Evolutionary conservation across 73 alveolate genomes (phyloP).

Genomic region (Paramecium primaurelia): DNA sequence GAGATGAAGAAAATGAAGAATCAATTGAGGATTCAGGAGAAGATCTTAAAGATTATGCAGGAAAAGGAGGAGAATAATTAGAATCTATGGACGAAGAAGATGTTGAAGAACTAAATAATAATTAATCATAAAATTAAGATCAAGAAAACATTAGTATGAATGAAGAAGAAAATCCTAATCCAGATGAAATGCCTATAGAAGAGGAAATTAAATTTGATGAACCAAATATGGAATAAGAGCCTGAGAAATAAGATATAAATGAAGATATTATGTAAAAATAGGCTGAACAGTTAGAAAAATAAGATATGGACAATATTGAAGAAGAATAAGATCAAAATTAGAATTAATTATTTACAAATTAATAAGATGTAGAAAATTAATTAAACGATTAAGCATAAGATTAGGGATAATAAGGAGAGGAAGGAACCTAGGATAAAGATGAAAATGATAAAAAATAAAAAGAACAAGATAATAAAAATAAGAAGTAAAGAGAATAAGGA

Average conservation of each 20-base stretch:
- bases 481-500: conserved; percentile 68
- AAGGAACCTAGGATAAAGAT: conserved; percentile 64
- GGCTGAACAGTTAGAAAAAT: conserved; percentile 41
- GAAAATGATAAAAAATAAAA: conserved; percentile 49
- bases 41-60: conserved; percentile 44
- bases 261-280: neutral
- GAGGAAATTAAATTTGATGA: conserved; percentile 62
- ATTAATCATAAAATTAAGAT: neutral
- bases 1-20: conserved; percentile 65
- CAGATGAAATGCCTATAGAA: conserved; percentile 53
- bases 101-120: conserved; percentile 15
- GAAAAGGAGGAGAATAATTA: conserved; percentile 57
- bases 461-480: conserved; percentile 45
- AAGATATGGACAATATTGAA: conserved; percentile 22
- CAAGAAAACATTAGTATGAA: neutral
- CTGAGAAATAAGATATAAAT: conserved; percentile 44
- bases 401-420: conserved; percentile 54
- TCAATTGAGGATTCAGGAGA: conserved; percentile 60
- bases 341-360: neutral
- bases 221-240: conserved; percentile 2
- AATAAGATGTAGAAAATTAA: neutral
- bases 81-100: conserved; percentile 42
- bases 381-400: conserved; percentile 55
- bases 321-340: conserved; percentile 52
- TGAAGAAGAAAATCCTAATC: conserved; percentile 36